Conservation (phyloP, 169 alveolate species). For the Cryptosporidium andersoni region DNA sequence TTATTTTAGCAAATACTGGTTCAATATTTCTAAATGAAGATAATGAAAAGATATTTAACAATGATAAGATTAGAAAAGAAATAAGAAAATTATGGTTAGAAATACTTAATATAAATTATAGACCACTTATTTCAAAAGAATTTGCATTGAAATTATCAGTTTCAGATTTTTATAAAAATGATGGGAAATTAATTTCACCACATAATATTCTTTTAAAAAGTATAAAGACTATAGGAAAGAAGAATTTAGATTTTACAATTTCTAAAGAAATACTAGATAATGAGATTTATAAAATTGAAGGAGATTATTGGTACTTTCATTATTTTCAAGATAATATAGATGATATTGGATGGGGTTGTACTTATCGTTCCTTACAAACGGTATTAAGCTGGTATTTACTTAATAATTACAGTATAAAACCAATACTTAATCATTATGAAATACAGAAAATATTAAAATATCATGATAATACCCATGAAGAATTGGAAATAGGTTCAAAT, state of each 20-base stretch:
- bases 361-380: constrained; percentile 79
- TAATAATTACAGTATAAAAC: constrained; percentile 73
- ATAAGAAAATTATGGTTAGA: constrained; percentile 43
- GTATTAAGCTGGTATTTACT: constrained; percentile 80
- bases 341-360: constrained; percentile 82
- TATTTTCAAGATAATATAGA: constrained; percentile 76
- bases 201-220: constrained; percentile 10
- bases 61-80: background rate
- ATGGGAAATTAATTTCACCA: constrained; percentile 38
- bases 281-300: constrained; percentile 39
- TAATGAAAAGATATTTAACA: background rate
- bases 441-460: constrained; percentile 74
- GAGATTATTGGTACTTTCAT: constrained; percentile 78
- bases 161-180: background rate
- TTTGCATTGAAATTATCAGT: constrained; percentile 13
- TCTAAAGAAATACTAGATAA: background rate
- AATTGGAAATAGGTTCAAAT: constrained; percentile 70
- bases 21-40: background rate
- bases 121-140: constrained; percentile 40
- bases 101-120: constrained; percentile 38
- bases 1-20: constrained; percentile 36
- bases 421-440: constrained; percentile 73
- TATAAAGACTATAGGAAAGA: background rate
- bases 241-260: background rate
- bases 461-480: constrained; percentile 72